Evolutionary conservation across 2,329 filamentous ascomycete species (phyloP), one percentile per base, ranked within the genome.

Genomic region (Proliferodiscus dingleyae): DNA sequence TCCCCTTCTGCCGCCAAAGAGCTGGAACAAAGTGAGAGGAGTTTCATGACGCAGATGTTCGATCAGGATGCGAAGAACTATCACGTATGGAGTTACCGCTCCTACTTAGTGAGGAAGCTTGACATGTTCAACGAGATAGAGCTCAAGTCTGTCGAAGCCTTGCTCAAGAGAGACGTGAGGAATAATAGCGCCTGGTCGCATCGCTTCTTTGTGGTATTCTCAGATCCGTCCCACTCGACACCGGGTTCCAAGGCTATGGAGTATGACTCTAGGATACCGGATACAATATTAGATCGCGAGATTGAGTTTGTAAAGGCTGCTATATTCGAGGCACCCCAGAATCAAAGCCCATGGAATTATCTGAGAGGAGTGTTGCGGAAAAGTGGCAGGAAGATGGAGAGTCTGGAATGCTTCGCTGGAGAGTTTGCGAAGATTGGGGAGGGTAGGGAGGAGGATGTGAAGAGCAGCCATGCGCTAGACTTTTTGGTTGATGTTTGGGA

Each of bases 151-250:
- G 80, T 88, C 26, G 85, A 93, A 62, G 68, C 68, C 30, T 77
- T 95, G 65, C 77, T 98, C 47, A 72, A 80, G 46, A 72, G 80
- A 26, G 93, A 98, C 66, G 81, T 97, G 49, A 79, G 90, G 61
- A 98, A 98, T 71, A 98, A 98, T 67, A 93, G 87, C 36, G 93
- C 91, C 13, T 98, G 93, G 93, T 94, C 91, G 55, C 91, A 98
- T 71, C 83, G 93, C 41, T 97, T 93, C 74, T 95, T 91, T 65
- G 65, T 97, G n/a, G 81, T 91, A 15, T 95, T 96, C 55, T 77
- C 78, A 64, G 71, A 76, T 72, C 83, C 74, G 16, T 70, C 57
- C 1, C 58, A 69, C 19, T 68, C 71, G 10, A 80, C 76, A 0
- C 59, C 67, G 3, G 70, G 63, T n/a, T 64, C 65, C 6, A 69